Conservation (phyloP, 345 rosid species). For the Raphanus sativus region DNA sequence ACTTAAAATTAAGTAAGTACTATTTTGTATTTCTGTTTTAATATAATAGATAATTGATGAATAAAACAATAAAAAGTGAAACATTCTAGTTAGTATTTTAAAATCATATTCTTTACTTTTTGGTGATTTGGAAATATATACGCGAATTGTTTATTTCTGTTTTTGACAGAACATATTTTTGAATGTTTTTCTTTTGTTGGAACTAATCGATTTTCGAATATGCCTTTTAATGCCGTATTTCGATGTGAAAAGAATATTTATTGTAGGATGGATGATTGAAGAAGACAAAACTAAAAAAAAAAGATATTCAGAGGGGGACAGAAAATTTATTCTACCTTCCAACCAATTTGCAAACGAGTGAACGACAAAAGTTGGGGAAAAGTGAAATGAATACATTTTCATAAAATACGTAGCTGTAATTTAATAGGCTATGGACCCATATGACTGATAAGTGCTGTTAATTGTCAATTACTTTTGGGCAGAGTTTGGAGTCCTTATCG, state of each 20-base stretch:
- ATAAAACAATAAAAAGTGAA: background rate
- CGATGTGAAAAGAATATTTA: background rate
- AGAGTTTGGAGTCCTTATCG: slow-evolving; percentile 23
- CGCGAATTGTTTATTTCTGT: background rate
- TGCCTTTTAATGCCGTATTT: background rate
- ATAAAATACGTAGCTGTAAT: slow-evolving; percentile 16
- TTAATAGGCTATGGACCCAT: slow-evolving; percentile 19
- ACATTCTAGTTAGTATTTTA: background rate
- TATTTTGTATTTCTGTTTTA: too few relatives aligned
- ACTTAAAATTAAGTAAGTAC: too few relatives aligned
- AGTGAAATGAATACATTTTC: background rate
- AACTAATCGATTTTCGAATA: background rate
- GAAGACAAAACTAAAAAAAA: slow-evolving; percentile 9
- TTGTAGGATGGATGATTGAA: background rate
- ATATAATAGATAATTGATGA: background rate
- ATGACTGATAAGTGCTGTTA: slow-evolving; percentile 21
- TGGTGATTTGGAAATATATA: background rate
- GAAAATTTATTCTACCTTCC: background rate
- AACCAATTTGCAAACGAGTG: slow-evolving; percentile 20
- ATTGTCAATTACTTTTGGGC: background rate
- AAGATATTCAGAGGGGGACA: background rate
- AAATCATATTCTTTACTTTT: background rate
- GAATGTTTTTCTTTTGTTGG: background rate
- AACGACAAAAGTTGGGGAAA: slow-evolving; percentile 23
- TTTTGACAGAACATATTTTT: background rate